Base-by-base conservation (phyloP, 352 stramenopile species). In the Pythium aquatile region DNA sequence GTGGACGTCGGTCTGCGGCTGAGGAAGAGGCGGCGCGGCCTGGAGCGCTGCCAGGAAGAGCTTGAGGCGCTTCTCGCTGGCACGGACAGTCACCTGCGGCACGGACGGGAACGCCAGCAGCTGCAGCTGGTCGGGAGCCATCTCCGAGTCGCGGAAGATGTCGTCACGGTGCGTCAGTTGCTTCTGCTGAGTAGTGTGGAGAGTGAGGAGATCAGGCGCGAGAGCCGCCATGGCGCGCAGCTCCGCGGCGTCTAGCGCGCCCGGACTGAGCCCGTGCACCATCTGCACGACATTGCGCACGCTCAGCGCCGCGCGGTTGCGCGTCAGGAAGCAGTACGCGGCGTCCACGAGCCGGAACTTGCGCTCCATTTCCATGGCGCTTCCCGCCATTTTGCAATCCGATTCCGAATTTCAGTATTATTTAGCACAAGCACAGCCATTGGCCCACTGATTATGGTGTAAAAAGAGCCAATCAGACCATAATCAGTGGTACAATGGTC, bases 331-430 rank as follows among this genome's bases (percentile, higher is more conserved):
- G 62, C 74, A 79, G 68, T 83, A 93, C 32, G 69, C 73, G 16
- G 79, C 81, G 54, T 93, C 82, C 30, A 93, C 59, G 5, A 90
- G 79, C 59, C 73, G 70, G 58, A 93, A 93, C 44, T 90, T 75
- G 61, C 46, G 54, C 29, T 70, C 66, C 61, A 73, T 72, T 20
- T 48, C 16, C 39, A 35, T 14, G 9, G 35, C 8, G 5, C 5
- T 26, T 26, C 14, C 17, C 17, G 20, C 11, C 20, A 61, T 51
- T 44, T 61, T 16, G 20, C 20, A 24, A 24, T 24, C 20, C 20
- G 20, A 24, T 24, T 24, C 20, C 20, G 20, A 24, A 24, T 24
- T 24, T 24, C 20, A 24, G 20, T 24, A 24, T 24, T 24, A 24
- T 24, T 24, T 24, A 24, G 20, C 20, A 24, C 1, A 24, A 24